phyloP scores from a whole-genome alignment of 2,329 filamentous ascomycete genomes.

The Colletotrichum lentis region DNA sequence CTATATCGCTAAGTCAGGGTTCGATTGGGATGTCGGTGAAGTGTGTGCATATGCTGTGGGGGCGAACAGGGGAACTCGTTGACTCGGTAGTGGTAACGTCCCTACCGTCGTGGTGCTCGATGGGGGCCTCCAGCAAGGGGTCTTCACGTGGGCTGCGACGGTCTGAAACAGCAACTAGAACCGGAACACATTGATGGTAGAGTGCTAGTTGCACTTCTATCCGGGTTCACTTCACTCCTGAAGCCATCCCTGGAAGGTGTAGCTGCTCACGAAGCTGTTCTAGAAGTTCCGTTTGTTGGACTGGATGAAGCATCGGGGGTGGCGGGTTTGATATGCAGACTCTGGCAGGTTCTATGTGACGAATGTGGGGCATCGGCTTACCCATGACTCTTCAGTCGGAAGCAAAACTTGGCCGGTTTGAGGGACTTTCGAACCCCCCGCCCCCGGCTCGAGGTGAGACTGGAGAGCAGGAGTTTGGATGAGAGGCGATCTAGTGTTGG shows the following conservation, averaged over 20 bases:
- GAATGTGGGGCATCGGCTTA: slow-evolving; percentile 19
- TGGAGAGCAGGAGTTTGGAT: slow-evolving; percentile 20
- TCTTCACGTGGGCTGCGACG: neutral
- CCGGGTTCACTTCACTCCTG: neutral
- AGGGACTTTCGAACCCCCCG: slow-evolving; percentile 19
- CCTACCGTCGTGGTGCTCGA: neutral
- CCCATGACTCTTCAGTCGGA: slow-evolving; percentile 22
- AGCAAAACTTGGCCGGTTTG: neutral
- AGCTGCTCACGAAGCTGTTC: neutral
- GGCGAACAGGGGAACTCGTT: neutral
- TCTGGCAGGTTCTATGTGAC: slow-evolving; percentile 21
- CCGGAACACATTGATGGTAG: neutral
- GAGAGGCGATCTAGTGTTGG: slow-evolving; percentile 16
- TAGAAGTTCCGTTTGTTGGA: neutral
- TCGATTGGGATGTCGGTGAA: neutral
- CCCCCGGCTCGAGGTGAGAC: neutral
- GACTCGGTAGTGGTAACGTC: neutral
- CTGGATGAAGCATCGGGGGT: neutral
- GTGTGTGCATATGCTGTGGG: slow-evolving; percentile 12
- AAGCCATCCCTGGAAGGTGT: neutral
- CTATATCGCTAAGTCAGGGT: neutral
- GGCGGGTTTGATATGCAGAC: slow-evolving; percentile 2
- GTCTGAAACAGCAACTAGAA: neutral
- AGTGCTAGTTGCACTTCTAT: neutral
- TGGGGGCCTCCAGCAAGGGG: neutral